Evolutionary conservation across 352 stramenopile genomes (phyloP).

Genomic region (Pseudoperonospora humuli): DNA sequence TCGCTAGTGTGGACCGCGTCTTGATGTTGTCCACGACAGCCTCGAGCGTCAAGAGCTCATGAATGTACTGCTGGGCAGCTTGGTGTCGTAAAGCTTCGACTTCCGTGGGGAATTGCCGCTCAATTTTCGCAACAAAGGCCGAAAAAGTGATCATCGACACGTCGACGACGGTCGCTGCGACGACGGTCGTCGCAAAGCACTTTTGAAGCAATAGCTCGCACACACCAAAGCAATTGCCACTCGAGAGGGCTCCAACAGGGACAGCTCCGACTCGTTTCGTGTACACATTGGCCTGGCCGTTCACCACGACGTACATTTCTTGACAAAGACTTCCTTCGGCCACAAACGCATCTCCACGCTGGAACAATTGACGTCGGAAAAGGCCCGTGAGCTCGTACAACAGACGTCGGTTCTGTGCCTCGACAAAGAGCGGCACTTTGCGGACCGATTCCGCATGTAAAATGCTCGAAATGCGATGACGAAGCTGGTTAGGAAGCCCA

Average conservation of each 20-base stretch:
- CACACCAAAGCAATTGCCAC: constrained; percentile 56
- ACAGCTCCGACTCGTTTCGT: constrained; percentile 28
- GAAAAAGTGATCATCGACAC: constrained; percentile 42
- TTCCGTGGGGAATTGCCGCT: constrained; percentile 38
- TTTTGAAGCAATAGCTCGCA: constrained; percentile 56
- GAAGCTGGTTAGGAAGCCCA: constrained; percentile 44
- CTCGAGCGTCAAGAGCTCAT: constrained; percentile 37
- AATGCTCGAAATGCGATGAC: constrained; percentile 61
- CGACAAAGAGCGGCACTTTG: constrained; percentile 52
- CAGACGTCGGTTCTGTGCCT: constrained; percentile 43
- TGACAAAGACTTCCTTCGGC: constrained; percentile 55
- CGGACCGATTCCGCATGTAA: constrained; percentile 61
- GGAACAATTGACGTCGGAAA: constrained; percentile 56
- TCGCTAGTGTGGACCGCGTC: constrained; percentile 25
- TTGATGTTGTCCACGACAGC: constrained; percentile 49
- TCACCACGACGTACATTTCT: constrained; percentile 64
- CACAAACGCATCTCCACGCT: constrained; percentile 54
- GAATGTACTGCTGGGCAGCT: constrained; percentile 42
- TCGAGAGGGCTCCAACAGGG: constrained; percentile 42
- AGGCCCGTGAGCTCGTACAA: constrained; percentile 61
- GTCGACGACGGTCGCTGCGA: constrained; percentile 47
- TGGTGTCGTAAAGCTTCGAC: constrained; percentile 28
- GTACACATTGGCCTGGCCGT: constrained; percentile 52
- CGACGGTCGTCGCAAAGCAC: constrained; percentile 39
- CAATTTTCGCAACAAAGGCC: constrained; percentile 38